A percentile compares a stretch with the other conserved stretches of the same genome.
Evolutionary conservation across 2,329 filamentous ascomycete species (phyloP).

Genomic region (Phialophora verrucosa): DNA sequence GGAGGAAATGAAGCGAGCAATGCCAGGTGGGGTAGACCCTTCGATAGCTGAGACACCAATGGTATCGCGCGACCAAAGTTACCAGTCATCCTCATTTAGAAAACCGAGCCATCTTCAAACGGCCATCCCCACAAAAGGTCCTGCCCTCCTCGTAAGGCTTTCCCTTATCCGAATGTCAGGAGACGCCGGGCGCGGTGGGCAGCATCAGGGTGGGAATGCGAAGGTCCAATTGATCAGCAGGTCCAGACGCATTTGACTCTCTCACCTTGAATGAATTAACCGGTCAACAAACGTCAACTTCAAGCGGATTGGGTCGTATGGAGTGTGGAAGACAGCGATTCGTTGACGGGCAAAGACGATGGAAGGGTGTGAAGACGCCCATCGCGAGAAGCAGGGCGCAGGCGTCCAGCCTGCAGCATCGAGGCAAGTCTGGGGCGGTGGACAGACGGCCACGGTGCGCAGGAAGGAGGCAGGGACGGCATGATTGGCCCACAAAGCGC

Average conservation of each 20-base stretch:
- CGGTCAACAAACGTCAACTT: constrained; percentile 1
- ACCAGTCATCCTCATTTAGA: constrained; percentile 3
- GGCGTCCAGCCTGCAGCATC: constrained; percentile 14
- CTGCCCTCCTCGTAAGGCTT: not conserved
- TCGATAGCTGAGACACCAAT: constrained; percentile 31
- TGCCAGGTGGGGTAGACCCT: constrained; percentile 26
- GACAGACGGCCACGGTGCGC: not conserved
- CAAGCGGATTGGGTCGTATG: constrained; percentile 16
- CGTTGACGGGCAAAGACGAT: not conserved
- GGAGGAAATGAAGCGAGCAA: constrained; percentile 30
- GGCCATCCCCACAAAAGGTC: constrained; percentile 7
- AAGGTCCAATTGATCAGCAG: constrained; percentile 13
- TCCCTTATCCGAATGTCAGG: not conserved
- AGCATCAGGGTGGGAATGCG: not conserved
- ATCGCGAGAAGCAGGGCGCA: constrained; percentile 1
- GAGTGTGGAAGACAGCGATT: constrained; percentile 4
- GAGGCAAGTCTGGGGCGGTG: constrained; percentile 18
- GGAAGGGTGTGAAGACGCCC: not conserved
- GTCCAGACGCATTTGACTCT: constrained; percentile 4
- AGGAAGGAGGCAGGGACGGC: constrained; percentile 12
- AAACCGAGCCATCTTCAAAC: constrained; percentile 8
- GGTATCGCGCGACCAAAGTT: constrained; percentile 21
- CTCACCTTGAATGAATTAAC: not conserved
- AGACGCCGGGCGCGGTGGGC: not conserved
- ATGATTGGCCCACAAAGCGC: constrained; percentile 32